Conservation (phyloP, 2,329 filamentous ascomycete species). For the Claviceps pusilla region DNA sequence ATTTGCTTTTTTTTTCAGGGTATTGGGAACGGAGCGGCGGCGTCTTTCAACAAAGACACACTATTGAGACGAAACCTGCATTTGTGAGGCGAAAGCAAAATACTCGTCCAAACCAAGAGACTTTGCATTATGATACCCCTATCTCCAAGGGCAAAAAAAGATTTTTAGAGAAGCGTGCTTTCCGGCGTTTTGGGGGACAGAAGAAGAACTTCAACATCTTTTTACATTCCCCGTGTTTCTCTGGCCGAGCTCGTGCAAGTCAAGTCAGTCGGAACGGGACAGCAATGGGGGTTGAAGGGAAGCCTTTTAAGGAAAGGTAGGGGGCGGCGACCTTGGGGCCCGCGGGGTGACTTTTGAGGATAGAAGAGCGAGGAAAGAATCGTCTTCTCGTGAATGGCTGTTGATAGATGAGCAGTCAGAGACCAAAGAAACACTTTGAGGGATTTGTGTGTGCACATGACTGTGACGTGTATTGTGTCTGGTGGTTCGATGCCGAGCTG, state of each 20-base stretch:
- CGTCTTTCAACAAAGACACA: constrained; percentile 34
- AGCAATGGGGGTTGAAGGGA: background rate
- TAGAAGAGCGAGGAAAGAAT: background rate
- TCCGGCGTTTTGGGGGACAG: constrained; percentile 26
- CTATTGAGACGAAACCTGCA: constrained; percentile 21
- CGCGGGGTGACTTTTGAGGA: too few species aligned
- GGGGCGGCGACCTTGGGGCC: too few species aligned
- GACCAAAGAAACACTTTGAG: constrained; percentile 3
- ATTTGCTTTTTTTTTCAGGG: constrained; percentile 12
- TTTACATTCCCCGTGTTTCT: constrained; percentile 24
- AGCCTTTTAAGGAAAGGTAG: too few species aligned
- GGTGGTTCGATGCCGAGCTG: too few species aligned
- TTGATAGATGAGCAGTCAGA: constrained; percentile 6
- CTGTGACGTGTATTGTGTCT: too few species aligned
- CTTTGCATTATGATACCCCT: constrained; percentile 25
- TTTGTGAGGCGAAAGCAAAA: constrained; percentile 21
- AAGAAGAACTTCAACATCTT: constrained; percentile 36
- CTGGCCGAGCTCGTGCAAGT: constrained; percentile 25
- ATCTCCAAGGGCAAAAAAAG: constrained; percentile 19
- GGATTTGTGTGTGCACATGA: background rate
- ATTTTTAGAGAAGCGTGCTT: constrained; percentile 16
- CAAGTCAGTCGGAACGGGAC: constrained; percentile 10
- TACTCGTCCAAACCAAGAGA: constrained; percentile 14
- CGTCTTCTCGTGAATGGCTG: background rate
- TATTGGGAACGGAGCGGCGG: constrained; percentile 23